Conservation (phyloP, 371 early-diverging fungal genomes). For the Chytridium lagenaria region DNA sequence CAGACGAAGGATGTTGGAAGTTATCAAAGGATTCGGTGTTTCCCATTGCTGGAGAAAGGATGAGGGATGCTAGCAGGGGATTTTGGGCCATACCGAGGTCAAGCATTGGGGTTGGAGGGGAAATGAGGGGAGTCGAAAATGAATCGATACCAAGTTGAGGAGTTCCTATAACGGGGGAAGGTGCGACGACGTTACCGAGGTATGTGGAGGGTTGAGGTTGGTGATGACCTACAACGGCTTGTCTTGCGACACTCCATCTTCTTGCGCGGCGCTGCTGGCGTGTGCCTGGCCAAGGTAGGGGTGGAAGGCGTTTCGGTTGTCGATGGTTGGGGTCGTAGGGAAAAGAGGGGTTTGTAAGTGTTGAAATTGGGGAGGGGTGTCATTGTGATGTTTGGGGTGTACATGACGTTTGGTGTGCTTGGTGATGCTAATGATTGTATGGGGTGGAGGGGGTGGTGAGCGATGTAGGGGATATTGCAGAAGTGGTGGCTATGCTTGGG, state of each 20-base stretch:
- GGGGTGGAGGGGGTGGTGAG: background rate
- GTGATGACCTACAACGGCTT: too few species aligned
- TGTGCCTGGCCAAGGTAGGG: background rate
- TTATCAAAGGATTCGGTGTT: background rate
- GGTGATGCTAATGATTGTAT: background rate
- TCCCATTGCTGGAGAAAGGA: background rate
- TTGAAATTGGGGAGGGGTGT: background rate
- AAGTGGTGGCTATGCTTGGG: background rate
- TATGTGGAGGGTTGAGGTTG: too few species aligned
- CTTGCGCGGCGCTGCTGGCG: background rate
- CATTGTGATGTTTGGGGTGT: conserved; percentile 3
- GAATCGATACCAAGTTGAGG: background rate
- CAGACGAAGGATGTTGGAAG: background rate
- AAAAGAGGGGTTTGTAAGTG: background rate
- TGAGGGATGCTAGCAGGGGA: background rate
- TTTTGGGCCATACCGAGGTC: conserved; percentile 1
- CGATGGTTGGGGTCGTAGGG: background rate
- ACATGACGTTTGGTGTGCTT: background rate
- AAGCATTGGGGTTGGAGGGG: background rate
- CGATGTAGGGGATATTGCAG: background rate
- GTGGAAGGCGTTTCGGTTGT: background rate
- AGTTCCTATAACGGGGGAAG: too few species aligned
- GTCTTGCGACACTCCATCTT: background rate
- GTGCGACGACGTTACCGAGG: background rate
- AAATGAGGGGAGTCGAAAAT: background rate